These are phyloP conservation scores for Monilinia fructigena DNA, from an alignment of 2,329 filamentous ascomycete genomes.

Conservation along the genomic window DNA sequence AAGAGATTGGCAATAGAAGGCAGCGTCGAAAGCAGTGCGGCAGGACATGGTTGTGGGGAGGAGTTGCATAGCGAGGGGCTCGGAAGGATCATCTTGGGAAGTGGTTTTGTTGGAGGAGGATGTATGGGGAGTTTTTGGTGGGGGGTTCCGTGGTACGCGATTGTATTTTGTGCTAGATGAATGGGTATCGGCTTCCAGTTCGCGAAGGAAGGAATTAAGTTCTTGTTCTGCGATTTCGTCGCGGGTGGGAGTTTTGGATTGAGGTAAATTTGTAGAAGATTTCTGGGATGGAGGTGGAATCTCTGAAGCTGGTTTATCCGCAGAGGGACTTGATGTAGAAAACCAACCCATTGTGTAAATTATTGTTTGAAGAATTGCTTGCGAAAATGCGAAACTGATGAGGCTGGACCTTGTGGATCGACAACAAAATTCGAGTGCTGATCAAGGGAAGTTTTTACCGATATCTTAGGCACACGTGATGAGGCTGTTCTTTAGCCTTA, in stretches of 20 bases:
- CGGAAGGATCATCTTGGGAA: conserved; percentile 24
- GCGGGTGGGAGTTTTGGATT: conserved; percentile 29
- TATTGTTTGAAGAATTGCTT: conserved; percentile 20
- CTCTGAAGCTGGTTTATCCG: conserved; percentile 18
- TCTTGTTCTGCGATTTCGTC: conserved; percentile 40
- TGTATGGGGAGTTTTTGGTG: conserved; percentile 11
- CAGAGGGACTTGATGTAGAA: conserved; percentile 47
- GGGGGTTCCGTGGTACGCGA: conserved; percentile 31
- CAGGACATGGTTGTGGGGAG: conserved; percentile 86
- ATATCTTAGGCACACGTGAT: conserved; percentile 2
- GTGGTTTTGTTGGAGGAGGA: conserved; percentile 22
- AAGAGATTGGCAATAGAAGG: conserved; percentile 90
- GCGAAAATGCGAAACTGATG: conserved; percentile 17
- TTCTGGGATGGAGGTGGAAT: conserved; percentile 22
- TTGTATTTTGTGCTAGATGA: conserved; percentile 36
- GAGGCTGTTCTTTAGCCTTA: conserved; percentile 23
- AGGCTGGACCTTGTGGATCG: conserved; percentile 23
- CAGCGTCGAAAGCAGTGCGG: conserved; percentile 83
- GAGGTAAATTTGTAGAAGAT: conserved; percentile 27
- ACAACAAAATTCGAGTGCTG: conserved; percentile 11
- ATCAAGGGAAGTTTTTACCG: conserved; percentile 18
- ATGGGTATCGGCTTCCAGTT: conserved; percentile 37
- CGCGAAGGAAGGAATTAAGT: conserved; percentile 39
- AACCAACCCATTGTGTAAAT: conserved; percentile 58
- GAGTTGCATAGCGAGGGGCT: conserved; percentile 62